phyloP scores from a whole-genome alignment of 2,329 filamentous ascomycete species.

The Fusarium sp. region DNA sequence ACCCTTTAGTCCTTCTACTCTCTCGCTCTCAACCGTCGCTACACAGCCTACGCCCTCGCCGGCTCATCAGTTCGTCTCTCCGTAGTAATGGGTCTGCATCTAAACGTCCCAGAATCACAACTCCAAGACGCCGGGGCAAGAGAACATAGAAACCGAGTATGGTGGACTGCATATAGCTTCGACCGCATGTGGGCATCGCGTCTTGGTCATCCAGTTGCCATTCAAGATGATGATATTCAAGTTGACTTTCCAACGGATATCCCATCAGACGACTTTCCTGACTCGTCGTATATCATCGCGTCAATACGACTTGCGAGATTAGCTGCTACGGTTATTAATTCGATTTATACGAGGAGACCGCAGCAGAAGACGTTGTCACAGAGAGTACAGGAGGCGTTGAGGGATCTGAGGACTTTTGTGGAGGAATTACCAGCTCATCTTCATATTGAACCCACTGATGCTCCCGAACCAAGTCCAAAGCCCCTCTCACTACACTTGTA shows the following conservation, averaged over 20 bases:
- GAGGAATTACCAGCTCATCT: conserved; percentile 51
- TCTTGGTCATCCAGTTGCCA: conserved; percentile 62
- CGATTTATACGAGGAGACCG: conserved; percentile 51
- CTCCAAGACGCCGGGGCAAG: conserved; percentile 54
- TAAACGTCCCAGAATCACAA: conserved; percentile 56
- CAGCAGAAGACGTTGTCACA: conserved; percentile 51
- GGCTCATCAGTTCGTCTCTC: conserved; percentile 60
- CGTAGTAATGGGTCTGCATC: conserved; percentile 60
- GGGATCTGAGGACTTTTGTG: conserved; percentile 50
- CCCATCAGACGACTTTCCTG: conserved; percentile 50
- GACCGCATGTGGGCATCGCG: conserved; percentile 64
- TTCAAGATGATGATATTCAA: conserved; percentile 63
- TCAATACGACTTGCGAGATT: conserved; percentile 57
- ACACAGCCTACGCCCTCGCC: conserved; percentile 59
- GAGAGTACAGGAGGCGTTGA: conserved; percentile 51
- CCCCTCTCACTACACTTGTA: conserved; percentile 53
- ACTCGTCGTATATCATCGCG: conserved; percentile 52
- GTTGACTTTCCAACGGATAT: conserved; percentile 57
- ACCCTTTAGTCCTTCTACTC: conserved; percentile 58
- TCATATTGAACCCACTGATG: conserved; percentile 49
- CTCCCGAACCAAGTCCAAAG: conserved; percentile 42
- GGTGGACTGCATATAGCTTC: conserved; percentile 60
- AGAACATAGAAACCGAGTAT: conserved; percentile 58
- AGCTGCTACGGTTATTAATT: conserved; percentile 47
- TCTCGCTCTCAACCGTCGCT: conserved; percentile 59